Evolutionary conservation across 805 yeast species (phyloP), one percentile per base, ranked within the genome.

Genomic region (Metahyphopichia silvanorum): DNA sequence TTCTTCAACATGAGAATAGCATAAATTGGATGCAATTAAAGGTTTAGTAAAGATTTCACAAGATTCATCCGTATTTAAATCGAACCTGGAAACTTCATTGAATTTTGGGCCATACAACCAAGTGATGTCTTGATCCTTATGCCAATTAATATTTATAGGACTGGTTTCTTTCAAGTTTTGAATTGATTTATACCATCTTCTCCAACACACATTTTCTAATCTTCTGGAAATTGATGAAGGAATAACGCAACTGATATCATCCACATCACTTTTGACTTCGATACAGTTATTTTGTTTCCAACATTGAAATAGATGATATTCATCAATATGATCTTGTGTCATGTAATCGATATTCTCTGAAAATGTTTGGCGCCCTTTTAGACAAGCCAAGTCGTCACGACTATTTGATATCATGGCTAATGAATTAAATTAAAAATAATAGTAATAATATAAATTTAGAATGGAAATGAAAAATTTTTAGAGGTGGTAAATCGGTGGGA

Each of bases 81-180:
- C 28, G 23, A 28, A 33, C 24, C 16, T 24, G 12, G 29, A 17
- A 5, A n/a, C 27, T 8, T 26, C 26, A 20, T 26, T 32, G 35
- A 51, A 52, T 35, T 60, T 57, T 14, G 81, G 80, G 1, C 80
- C 81, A 43, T 69, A 75, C 31, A 75, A 57, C 60, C 75, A 73
- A 4, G 79, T 75, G 29, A 72, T 65, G 44, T 75, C 81, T 37
- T 71, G 70, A 35, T 58, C 65, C 45, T 75, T 75, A 43, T 60
- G 65, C 81, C 81, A 75, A 49, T 75, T 74, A 25, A 75, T 73
- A 21, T 40, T 39, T 4, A 59, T 51, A 1, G 81, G 79, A 33
- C 62, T 48, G 6, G 68, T 37, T 32, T 59, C 65, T 12, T 32
- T 27, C 15, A 66, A 47, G 5, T 44, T 19, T 24, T 46, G 32